Base-by-base conservation (phyloP, 2,329 filamentous ascomycete genomes). In the Clathrospora elynae region DNA sequence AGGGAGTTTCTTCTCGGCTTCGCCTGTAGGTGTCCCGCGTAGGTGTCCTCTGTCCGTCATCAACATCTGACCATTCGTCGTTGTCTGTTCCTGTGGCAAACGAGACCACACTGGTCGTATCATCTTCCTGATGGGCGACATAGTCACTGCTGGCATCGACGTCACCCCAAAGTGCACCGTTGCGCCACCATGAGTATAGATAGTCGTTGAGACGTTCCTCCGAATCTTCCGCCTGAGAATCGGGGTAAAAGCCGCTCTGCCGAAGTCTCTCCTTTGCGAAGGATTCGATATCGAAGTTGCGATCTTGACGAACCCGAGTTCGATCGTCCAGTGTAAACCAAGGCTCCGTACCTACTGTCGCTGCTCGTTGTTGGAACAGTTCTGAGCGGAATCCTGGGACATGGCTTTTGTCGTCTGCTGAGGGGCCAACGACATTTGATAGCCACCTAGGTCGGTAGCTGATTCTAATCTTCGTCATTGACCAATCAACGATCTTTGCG, bases 131-230 rank as follows among this genome's bases (percentile, higher is more conserved):
- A 2, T 68, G 60, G 1, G 85, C 85, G 20, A 76, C 68, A 66
- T 91, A 97, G 50, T 92, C 87, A 18, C 87, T 88, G 61, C 88
- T 96, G 4, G 78, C 77, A 65, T 97, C 92, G 20, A 85, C 77
- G 11, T 85, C 84, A 1, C 92, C 91, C 84, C 90, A 96, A 74
- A 88, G 88, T 6, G 88, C 90, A 13, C 89, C 90, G 39, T 78
- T 76, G 37, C 87, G 83, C 87, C 90, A 97, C 82, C 91, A 93
- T 19, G 77, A 76, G 66, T 96, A 97, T 2, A 96, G 73, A 45
- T 83, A 85, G 2, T 79, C 78, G 52, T 92, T 86, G 2, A 96
- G 75, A 25, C 82, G 80, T 18, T 80, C 79, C 56, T 93, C 87
- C 26, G 74, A 53, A 11, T 73, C 65, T 33, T 70, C 70, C 0